Conservation (phyloP, 2,329 filamentous ascomycete genomes). For the Aspergillus neotritici region DNA sequence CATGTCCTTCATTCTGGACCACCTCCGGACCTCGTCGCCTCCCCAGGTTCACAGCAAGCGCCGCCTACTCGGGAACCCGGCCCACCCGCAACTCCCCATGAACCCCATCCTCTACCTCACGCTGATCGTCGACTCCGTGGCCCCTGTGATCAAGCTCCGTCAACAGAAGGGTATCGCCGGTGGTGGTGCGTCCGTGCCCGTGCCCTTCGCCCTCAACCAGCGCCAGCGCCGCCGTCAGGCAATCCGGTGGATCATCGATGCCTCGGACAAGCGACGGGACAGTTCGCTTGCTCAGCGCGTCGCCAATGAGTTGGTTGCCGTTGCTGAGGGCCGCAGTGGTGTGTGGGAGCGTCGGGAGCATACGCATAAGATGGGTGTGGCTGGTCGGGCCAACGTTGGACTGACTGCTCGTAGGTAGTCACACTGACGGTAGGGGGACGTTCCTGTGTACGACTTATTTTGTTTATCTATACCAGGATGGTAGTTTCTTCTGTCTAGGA, state of each 20-base stretch:
- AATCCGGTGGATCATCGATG: conserved; percentile 82
- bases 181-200: conserved; percentile 76
- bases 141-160: conserved; percentile 76
- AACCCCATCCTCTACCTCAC: conserved; percentile 87
- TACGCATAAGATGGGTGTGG: conserved; percentile 76
- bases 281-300: conserved; percentile 70
- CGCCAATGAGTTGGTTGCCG: conserved; percentile 77
- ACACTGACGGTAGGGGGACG: conserved; percentile 1
- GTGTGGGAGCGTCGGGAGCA: conserved; percentile 77
- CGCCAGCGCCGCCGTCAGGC: conserved; percentile 73
- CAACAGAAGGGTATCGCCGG: conserved; percentile 72
- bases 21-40: conserved; percentile 76
- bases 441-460: background rate
- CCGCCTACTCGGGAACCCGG: conserved; percentile 60
- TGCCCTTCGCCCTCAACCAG: conserved; percentile 69
- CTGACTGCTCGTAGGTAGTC: conserved; percentile 24
- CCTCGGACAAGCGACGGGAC: conserved; percentile 71
- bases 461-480: background rate
- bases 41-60: conserved; percentile 67
- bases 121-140: conserved; percentile 85
- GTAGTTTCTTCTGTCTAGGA: background rate
- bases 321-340: conserved; percentile 76
- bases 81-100: conserved; percentile 72
- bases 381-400: conserved; percentile 66
- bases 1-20: conserved; percentile 74